phyloP scores from a whole-genome alignment of 1,284 basidiomycete species.

The Peniophora sp. region DNA sequence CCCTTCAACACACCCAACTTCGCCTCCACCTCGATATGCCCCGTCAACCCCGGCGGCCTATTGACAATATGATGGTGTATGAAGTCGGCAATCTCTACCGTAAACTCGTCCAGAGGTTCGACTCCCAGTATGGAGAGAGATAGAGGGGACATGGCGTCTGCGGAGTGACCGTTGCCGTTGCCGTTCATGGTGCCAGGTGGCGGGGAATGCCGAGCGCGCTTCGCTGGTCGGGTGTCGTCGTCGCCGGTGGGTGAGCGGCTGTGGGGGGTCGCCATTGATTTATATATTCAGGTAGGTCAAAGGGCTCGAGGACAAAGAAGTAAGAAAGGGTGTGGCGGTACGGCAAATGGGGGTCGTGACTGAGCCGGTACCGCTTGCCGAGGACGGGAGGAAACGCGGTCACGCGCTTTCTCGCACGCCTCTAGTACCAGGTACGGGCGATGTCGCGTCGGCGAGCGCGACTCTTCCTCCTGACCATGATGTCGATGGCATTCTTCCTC shows the following conservation, averaged over 20 bases:
- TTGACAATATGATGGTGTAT: conserved; percentile 63
- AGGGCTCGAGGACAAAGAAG: too few relatives aligned
- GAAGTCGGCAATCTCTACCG: conserved; percentile 87
- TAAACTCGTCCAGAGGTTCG: conserved; percentile 92
- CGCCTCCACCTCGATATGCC: conserved; percentile 78
- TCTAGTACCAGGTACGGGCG: too few relatives aligned
- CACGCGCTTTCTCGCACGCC: not conserved
- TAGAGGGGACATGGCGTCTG: conserved; percentile 46
- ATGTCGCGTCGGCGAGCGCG: too few relatives aligned
- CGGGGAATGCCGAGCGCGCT: conserved; percentile 22
- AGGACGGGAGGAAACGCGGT: not conserved
- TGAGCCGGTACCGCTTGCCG: too few relatives aligned
- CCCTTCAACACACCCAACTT: conserved; percentile 84
- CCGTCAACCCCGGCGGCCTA: conserved; percentile 33
- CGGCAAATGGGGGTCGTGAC: too few relatives aligned
- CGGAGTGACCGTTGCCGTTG: conserved; percentile 10
- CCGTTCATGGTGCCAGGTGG: conserved; percentile 10
- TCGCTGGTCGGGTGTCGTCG: conserved; percentile 14
- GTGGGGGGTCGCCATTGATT: conserved; percentile 14
- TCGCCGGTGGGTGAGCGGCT: conserved; percentile 8
- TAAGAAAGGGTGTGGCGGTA: not conserved
- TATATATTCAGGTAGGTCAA: conserved; percentile 1
- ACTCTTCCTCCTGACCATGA: too few relatives aligned
- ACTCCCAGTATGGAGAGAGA: conserved; percentile 88
- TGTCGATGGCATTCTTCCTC: too few relatives aligned